phyloP scores from a whole-genome alignment of 169 alveolate species.

The Plasmodium coatneyi region DNA sequence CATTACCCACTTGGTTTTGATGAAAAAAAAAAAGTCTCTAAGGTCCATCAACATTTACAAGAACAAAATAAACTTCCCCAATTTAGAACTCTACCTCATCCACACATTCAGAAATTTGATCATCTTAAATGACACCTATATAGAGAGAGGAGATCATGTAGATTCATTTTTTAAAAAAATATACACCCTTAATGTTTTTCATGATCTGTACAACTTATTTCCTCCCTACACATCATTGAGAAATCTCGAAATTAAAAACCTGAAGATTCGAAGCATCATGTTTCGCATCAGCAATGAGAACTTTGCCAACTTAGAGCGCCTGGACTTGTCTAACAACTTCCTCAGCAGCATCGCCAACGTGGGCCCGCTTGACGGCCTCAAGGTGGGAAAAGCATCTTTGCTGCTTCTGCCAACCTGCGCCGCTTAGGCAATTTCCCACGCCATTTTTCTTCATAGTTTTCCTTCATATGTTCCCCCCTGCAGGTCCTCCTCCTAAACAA shows the following conservation, averaged over 20 bases:
- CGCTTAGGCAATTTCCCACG: neutral
- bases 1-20: conserved; percentile 26
- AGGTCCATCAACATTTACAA: conserved; percentile 30
- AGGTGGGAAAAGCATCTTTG: neutral
- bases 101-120: conserved; percentile 48
- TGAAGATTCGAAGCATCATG: conserved; percentile 43
- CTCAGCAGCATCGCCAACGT: conserved; percentile 29
- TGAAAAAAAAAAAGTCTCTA: conserved; percentile 17
- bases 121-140: conserved; percentile 27
- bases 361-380: conserved; percentile 54
- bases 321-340: conserved; percentile 45
- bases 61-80: conserved; percentile 48
- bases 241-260: conserved; percentile 28
- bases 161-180: conserved; percentile 36
- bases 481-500: conserved; percentile 52
- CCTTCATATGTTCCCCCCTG: neutral
- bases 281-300: conserved; percentile 57
- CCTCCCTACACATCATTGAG: conserved; percentile 69
- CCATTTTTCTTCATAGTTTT: neutral
- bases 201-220: conserved; percentile 32
- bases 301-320: neutral
- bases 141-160: conserved; percentile 14
- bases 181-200: conserved; percentile 51
- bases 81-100: conserved; percentile 22
- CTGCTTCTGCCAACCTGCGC: neutral